Percentiles rank a stretch among this genome's conserved stretches.
phyloP scores from a whole-genome alignment of 2,329 filamentous ascomycete genomes.

The Fusarium oxysporum region DNA sequence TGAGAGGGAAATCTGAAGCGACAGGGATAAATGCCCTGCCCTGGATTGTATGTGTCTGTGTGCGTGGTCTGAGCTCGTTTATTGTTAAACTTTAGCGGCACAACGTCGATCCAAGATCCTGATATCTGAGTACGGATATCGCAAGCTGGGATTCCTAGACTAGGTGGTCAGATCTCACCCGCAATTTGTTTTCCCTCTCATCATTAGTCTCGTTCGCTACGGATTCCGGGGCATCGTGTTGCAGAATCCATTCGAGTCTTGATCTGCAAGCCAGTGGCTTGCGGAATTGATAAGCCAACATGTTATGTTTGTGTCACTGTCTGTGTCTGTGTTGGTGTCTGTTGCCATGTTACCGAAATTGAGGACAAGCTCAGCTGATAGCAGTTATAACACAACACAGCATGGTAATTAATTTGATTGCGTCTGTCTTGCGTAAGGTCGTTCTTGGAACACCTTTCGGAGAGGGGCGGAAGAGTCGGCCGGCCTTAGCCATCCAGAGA shows the following conservation, averaged over 20 bases:
- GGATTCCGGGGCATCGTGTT: background rate
- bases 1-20: slow-evolving; percentile 1
- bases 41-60: background rate
- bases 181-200: background rate
- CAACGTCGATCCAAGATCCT: slow-evolving; percentile 14
- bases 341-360: background rate
- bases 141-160: background rate
- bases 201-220: background rate
- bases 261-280: slow-evolving; percentile 20
- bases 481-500: background rate
- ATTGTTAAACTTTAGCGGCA: slow-evolving; percentile 4
- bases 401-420: background rate
- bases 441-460: background rate
- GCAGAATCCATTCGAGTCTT: background rate
- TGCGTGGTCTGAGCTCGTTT: background rate
- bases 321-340: background rate
- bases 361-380: background rate
- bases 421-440: background rate
- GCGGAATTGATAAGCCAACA: slow-evolving; percentile 3
- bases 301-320: slow-evolving; percentile 1
- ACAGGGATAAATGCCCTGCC: background rate
- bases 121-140: background rate
- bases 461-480: background rate
- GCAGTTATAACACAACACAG: background rate
- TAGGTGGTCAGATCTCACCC: slow-evolving; percentile 9